Conservation (phyloP, 208 protist genomes). For the Trichomonas tenax region DNA sequence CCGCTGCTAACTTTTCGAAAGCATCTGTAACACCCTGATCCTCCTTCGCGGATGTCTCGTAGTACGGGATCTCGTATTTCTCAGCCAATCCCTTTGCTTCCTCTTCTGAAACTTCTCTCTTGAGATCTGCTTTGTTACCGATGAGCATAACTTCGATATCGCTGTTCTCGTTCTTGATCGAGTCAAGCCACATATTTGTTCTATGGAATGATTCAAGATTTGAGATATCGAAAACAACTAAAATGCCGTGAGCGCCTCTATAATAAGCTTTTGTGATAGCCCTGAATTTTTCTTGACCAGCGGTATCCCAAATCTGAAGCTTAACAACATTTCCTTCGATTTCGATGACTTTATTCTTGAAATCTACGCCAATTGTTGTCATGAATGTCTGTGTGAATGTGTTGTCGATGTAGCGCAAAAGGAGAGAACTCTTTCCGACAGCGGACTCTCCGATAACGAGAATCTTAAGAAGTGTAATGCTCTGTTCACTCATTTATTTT, state of each 20-base stretch:
- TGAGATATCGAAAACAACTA: slow-evolving; percentile 63
- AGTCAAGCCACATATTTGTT: slow-evolving; percentile 63
- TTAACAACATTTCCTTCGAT: slow-evolving; percentile 36
- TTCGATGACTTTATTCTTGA: slow-evolving; percentile 48
- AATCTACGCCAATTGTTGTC: slow-evolving; percentile 87
- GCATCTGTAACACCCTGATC: background rate
- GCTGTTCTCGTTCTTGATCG: slow-evolving; percentile 87
- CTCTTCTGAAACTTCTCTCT: background rate
- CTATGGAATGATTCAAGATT: slow-evolving; percentile 45
- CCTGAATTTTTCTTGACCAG: slow-evolving; percentile 70
- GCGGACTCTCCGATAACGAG: slow-evolving; percentile 77
- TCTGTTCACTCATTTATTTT: background rate
- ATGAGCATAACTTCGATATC: slow-evolving; percentile 95
- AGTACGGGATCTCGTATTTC: background rate
- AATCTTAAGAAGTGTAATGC: slow-evolving; percentile 49
- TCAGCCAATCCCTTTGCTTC: background rate
- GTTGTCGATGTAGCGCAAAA: slow-evolving; percentile 95
- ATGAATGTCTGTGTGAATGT: slow-evolving; percentile 98
- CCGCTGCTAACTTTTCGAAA: background rate
- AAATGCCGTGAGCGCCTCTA: slow-evolving; percentile 88
- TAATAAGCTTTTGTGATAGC: slow-evolving; percentile 73
- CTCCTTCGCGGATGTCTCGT: background rate
- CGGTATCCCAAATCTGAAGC: slow-evolving; percentile 40
- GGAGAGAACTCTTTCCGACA: slow-evolving; percentile 94
- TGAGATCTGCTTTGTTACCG: slow-evolving; percentile 92